phyloP scores from a whole-genome alignment of 1,284 basidiomycete species.

The Pseudomicrostroma phylloplanum region DNA sequence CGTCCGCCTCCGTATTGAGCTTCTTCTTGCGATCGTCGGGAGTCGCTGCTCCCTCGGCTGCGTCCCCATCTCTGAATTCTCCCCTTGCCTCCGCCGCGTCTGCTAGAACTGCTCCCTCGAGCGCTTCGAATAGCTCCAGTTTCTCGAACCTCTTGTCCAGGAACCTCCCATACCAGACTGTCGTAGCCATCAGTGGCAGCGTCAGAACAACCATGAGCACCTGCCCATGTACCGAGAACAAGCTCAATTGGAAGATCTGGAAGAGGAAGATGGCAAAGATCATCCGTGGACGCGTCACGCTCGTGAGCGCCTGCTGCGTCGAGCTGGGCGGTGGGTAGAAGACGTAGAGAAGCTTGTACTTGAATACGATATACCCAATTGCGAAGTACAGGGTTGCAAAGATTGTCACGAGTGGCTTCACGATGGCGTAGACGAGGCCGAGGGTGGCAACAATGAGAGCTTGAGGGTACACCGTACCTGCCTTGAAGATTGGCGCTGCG shows the following conservation, averaged over 20 bases:
- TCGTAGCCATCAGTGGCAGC: conserved; percentile 69
- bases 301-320: conserved; percentile 16
- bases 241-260: conserved; percentile 52
- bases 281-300: conserved; percentile 24
- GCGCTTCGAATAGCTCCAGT: conserved; percentile 66
- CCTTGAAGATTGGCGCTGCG: conserved; percentile 78
- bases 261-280: conserved; percentile 47
- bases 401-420: conserved; percentile 84
- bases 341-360: conserved; percentile 91
- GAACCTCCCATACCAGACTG: conserved; percentile 72
- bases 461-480: conserved; percentile 75
- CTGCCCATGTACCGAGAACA: conserved; percentile 76
- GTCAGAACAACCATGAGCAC: conserved; percentile 71
- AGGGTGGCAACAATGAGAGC: conserved; percentile 92
- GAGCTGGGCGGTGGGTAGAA: conserved; percentile 76
- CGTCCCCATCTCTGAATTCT: background rate
- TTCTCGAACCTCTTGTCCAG: conserved; percentile 67
- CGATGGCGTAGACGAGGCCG: conserved; percentile 86
- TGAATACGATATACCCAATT: conserved; percentile 73
- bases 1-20: background rate
- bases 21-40: conserved; percentile 1
- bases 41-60: conserved; percentile 4
- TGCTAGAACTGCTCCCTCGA: conserved; percentile 33
- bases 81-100: background rate
- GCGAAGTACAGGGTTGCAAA: conserved; percentile 95